phyloP scores from a whole-genome alignment of 345 rosid genomes.

The Lepidium africanum region DNA sequence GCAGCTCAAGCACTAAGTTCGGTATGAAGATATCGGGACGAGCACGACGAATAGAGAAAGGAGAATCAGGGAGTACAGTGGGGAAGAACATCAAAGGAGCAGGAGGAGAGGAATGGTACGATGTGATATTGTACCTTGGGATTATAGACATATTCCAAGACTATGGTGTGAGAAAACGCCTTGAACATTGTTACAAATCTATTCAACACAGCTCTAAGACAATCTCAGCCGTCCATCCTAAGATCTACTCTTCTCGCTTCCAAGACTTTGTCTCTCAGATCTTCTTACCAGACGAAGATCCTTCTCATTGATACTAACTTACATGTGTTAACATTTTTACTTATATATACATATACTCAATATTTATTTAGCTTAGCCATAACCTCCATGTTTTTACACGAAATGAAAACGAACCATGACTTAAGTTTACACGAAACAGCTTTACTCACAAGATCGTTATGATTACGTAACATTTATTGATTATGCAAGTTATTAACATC shows the following conservation, averaged over 20 bases:
- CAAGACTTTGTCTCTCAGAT: slow-evolving; percentile 39
- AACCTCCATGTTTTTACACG: no score
- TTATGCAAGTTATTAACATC: neutral
- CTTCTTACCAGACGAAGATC: slow-evolving; percentile 33
- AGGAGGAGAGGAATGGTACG: slow-evolving; percentile 24
- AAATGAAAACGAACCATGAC: no score
- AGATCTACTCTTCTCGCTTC: slow-evolving; percentile 42
- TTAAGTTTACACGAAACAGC: no score
- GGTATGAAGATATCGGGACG: slow-evolving; percentile 41
- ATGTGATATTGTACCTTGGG: slow-evolving; percentile 38
- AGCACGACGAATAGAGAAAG: slow-evolving; percentile 27
- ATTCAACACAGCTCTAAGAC: slow-evolving; percentile 38
- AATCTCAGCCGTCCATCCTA: slow-evolving; percentile 53
- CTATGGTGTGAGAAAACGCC: slow-evolving; percentile 39
- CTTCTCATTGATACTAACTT: neutral
- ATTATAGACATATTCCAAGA: slow-evolving; percentile 42
- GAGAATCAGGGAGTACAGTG: slow-evolving; percentile 5
- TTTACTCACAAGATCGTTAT: neutral
- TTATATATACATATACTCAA: neutral
- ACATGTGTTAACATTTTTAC: neutral
- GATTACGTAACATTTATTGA: neutral
- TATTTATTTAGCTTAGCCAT: neutral
- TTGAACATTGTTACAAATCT: slow-evolving; percentile 52
- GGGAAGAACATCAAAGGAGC: slow-evolving; percentile 3
- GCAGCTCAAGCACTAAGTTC: slow-evolving; percentile 32